Base-by-base conservation (phyloP, 164 flowering plant species). In the Stephania cephalantha region DNA sequence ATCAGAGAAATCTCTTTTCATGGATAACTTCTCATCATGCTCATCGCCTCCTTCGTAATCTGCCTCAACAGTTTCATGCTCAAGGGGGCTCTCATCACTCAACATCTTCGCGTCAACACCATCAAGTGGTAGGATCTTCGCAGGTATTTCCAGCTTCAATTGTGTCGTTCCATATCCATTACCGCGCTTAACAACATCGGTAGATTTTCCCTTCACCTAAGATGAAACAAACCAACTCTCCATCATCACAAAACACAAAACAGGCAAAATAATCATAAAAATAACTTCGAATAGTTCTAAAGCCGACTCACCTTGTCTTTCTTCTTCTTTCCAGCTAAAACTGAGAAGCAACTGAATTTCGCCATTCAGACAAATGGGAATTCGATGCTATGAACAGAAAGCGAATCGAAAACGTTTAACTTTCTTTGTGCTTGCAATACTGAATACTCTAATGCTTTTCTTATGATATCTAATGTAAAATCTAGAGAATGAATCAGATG, bases 31-130 rank as follows among this genome's bases (percentile, higher is more conserved):
- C 50, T 84, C 94, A 70, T 92, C 95, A 52, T 85, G 86, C 82
- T 91, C 97, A 72, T 95, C 97, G 77, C 88, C 91, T 58, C 94
- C 98, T 81, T 92, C 97, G 76, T 93, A 91, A 58, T 89, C 91
- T 35, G 69, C 79, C 76, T 91, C 94, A 2, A 52, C 73, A n/a
- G 74, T 74, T 69, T 80, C 94, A 46, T 53, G 72, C 46, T 55
- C 76, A 46, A 63, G 71, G 46, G 84, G 86, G 46, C 77, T 84
- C 74, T 85, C 88, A 58, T 78, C 89, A 58, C 76, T 84, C 78
- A 82, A 72, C 48, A 87, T 86, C 84, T 85, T 85, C 20, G 80
- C 86, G 52, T 79, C 72, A 80, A 58, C 17, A 15, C 64, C 82
- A 80, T n/a, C 64, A 75, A 2, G 85, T 79, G 64, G 64, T 18